Evolutionary conservation across 2,329 filamentous ascomycete species (phyloP).

Genomic region (Sclerotinia nivalis): DNA sequence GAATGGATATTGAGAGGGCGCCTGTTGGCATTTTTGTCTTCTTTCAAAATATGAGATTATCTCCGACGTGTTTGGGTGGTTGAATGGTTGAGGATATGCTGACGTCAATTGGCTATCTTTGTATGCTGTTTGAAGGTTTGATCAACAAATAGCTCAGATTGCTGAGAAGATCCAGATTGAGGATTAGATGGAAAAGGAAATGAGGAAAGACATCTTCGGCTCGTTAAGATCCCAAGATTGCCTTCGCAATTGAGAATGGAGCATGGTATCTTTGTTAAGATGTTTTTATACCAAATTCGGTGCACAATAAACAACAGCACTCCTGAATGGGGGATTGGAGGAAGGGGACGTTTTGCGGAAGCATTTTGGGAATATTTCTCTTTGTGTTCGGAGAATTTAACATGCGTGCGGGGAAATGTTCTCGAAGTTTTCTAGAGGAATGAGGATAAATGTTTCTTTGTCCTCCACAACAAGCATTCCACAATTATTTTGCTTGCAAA

Average conservation of each 20-base stretch:
- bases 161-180: neutral
- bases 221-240: neutral
- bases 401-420: neutral
- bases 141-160: neutral
- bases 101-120: neutral
- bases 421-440: neutral
- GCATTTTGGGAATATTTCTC: neutral
- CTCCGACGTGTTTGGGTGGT: neutral
- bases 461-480: neutral
- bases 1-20: slow-evolving; percentile 16
- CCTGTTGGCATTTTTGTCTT: slow-evolving; percentile 18
- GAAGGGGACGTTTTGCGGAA: neutral
- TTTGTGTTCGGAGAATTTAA: neutral
- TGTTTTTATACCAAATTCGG: neutral
- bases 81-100: neutral
- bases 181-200: slow-evolving; percentile 11
- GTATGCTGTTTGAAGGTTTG: neutral
- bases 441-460: slow-evolving; percentile 1
- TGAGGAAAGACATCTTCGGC: slow-evolving; percentile 3
- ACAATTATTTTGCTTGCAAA: neutral
- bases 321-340: neutral
- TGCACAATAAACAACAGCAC: neutral
- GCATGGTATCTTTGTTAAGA: neutral
- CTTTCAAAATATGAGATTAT: neutral
- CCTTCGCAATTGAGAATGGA: neutral